Base-by-base conservation (phyloP, 1,284 basidiomycete species). In the Dichomitus squalens region DNA sequence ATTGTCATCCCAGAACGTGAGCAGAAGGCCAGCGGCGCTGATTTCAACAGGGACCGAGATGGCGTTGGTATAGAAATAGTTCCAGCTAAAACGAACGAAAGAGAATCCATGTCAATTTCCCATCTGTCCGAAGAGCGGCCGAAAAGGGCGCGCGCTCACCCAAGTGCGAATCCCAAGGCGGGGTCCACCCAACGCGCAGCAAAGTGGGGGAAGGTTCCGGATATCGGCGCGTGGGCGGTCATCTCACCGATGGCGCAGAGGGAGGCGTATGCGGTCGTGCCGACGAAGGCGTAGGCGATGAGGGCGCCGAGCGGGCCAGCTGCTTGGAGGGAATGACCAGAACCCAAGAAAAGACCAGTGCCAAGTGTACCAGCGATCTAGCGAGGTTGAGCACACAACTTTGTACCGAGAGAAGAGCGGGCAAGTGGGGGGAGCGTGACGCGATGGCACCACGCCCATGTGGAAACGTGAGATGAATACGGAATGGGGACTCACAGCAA, bases 321-420 rank as follows among this genome's bases (percentile, higher is more conserved):
- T 12, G 67, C 71, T 12, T 70, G 66, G 14, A 89, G 75, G 3
- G 86, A 79, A 52, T 79, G 75, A 20, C 92, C 93, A 12, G 88
- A 87, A 60, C 91, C 91, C 40, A 95, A 78, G 77, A 95, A 95
- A 20, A 93, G 78, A 69, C 90, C 91, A 1, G 90, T 92, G 41
- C 88, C 88, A 58, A 90, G 83, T 31, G 85, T 88, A 35, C 88
- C 88, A 54, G 86, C 86, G 67, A 88, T 86, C 85, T 88, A 64
- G 25, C 18, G 4, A 16, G 23, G 36, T 38, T 50, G 23, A 39
- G 49, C 25, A 39, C 39, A 41, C 27, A 8, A 33, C 16, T 33
- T 46, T 46, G 25, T 9, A 43, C n/a, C n/a, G n/a, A 25, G 2
- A n/a, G 25, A 25, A 16, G 9, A 18, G 7, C 34, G 21, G 35